Conservation (phyloP, 2,329 filamentous ascomycete genomes). For the Myriosclerotinia scirpicola region DNA sequence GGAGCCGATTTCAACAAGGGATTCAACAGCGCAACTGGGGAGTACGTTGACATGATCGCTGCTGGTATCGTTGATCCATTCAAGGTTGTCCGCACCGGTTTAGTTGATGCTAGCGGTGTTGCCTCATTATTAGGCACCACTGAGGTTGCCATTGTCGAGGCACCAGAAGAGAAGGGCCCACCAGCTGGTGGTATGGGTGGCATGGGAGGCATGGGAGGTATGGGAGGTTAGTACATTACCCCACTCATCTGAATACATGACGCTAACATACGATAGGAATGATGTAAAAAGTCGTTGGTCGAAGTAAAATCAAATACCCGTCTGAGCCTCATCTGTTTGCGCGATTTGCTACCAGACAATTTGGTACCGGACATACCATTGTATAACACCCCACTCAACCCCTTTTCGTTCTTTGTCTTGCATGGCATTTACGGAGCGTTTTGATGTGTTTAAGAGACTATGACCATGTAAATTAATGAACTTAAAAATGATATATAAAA, state of each 20-base stretch:
- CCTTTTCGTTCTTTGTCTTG: constrained; percentile 37
- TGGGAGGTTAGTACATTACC: constrained; percentile 34
- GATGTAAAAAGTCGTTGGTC: constrained; percentile 38
- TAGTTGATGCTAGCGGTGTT: constrained; percentile 92
- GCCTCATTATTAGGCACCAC: constrained; percentile 96
- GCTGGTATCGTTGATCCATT: constrained; percentile 97
- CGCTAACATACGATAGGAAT: constrained; percentile 33
- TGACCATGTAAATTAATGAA: constrained; percentile 37
- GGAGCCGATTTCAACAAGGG: constrained; percentile 95
- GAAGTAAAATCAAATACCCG: constrained; percentile 38
- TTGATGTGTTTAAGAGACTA: constrained; percentile 31
- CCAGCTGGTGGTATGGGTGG: constrained; percentile 66
- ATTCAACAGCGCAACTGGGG: constrained; percentile 92
- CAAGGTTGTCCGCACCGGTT: constrained; percentile 97
- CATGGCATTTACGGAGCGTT: constrained; percentile 35
- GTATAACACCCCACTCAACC: constrained; percentile 40
- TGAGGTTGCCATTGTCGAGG: constrained; percentile 96
- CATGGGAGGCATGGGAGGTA: constrained; percentile 63
- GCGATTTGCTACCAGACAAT: constrained; percentile 14
- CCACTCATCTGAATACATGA: not conserved
- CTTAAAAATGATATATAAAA: constrained; percentile 20
- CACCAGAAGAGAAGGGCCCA: constrained; percentile 81
- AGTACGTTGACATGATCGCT: constrained; percentile 98
- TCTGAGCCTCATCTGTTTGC: constrained; percentile 26
- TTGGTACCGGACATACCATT: constrained; percentile 31